A percentile compares a stretch with the other conserved stretches of the same genome.
Conservation (phyloP, 202 grass and related monocot genomes). For the Schoenoplectus tabernaemontani region DNA sequence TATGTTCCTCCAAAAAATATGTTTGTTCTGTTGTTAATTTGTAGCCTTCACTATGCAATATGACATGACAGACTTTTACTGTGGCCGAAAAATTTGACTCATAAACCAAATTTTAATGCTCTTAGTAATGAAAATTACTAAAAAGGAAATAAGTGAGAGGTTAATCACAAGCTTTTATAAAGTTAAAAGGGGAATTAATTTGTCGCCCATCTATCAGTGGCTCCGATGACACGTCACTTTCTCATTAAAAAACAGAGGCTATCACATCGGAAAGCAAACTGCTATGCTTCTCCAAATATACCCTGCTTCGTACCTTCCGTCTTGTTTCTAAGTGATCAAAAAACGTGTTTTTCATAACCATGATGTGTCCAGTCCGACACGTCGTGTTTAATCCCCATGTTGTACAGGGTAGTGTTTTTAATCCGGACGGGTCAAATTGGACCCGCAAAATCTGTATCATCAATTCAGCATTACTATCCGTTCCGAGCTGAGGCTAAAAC, state of each 20-base stretch:
- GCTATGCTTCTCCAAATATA: not conserved
- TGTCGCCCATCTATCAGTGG: not conserved
- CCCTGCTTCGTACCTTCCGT: not conserved
- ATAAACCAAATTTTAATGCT: too few relatives aligned
- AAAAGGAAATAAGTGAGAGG: not conserved
- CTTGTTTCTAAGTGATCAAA: not conserved
- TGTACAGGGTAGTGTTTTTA: too few relatives aligned
- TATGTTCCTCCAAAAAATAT: too few relatives aligned
- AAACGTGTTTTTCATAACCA: not conserved
- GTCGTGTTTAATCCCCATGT: not conserved
- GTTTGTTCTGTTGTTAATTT: too few relatives aligned
- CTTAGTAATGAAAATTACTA: too few relatives aligned
- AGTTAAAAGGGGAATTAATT: not conserved
- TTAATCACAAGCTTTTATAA: not conserved
- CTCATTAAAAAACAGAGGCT: not conserved
- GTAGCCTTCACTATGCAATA: too few relatives aligned
- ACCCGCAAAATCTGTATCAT: too few relatives aligned
- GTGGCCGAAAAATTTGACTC: too few relatives aligned
- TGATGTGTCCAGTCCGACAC: not conserved
- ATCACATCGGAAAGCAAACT: not conserved
- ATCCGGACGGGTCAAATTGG: too few relatives aligned
- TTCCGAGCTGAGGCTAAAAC: too few relatives aligned
- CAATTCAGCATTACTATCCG: too few relatives aligned
- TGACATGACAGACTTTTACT: too few relatives aligned
- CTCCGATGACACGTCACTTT: not conserved